These are phyloP conservation scores for Trichaptum fuscoviolaceum DNA, from an alignment of 768 basidiomycete species.

Conservation along the genomic window DNA sequence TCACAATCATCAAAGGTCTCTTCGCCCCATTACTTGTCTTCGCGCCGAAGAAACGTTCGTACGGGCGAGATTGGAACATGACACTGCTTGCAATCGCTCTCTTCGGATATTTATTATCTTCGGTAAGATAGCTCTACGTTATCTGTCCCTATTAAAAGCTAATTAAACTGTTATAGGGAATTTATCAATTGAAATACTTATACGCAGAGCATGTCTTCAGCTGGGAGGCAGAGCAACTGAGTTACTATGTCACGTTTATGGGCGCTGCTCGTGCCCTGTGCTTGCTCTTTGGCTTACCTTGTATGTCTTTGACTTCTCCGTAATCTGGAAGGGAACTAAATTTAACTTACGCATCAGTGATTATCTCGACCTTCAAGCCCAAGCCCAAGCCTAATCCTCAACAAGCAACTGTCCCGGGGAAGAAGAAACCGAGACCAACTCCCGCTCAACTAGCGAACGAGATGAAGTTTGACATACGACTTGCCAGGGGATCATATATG, in stretches of 20 bases:
- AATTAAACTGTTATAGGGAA: conserved; percentile 38
- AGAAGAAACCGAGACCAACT: conserved; percentile 38
- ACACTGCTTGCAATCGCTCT: conserved; percentile 59
- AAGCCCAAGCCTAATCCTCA: conserved; percentile 18
- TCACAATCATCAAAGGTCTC: conserved; percentile 32
- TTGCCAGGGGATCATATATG: conserved; percentile 59
- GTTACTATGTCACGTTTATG: conserved; percentile 69
- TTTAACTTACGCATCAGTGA: conserved; percentile 32
- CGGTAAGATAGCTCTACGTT: conserved; percentile 35
- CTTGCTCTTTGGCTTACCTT: conserved; percentile 61
- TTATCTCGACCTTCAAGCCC: conserved; percentile 59
- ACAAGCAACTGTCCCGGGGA: conserved; percentile 11
- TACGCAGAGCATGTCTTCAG: conserved; percentile 69
- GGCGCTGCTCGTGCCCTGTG: conserved; percentile 62
- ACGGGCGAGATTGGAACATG: conserved; percentile 66
- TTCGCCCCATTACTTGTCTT: conserved; percentile 68
- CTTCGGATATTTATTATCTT: conserved; percentile 60
- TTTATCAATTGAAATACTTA: conserved; percentile 72
- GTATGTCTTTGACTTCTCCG: conserved; percentile 33
- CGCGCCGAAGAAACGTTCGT: conserved; percentile 43
- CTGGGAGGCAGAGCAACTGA: conserved; percentile 64
- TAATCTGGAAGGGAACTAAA: conserved; percentile 30
- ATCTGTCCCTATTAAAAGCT: conserved; percentile 7
- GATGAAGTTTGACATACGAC: conserved; percentile 61
- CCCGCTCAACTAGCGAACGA: conserved; percentile 51